Evolutionary conservation across 1,139 yeast species (phyloP).

Genomic region (Pichia sp.): DNA sequence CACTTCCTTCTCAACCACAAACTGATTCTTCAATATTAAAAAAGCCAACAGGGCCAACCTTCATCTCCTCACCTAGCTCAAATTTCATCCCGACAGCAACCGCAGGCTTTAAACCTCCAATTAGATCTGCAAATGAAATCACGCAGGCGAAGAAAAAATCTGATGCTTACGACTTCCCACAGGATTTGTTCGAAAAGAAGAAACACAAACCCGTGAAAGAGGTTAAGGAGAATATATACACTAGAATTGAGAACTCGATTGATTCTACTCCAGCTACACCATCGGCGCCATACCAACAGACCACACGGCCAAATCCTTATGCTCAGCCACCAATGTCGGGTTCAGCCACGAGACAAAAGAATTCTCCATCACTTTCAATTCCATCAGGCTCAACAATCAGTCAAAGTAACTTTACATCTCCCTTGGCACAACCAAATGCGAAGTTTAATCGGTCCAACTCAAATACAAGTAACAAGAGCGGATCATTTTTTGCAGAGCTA

Average conservation of each 20-base stretch:
- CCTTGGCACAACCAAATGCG: background rate
- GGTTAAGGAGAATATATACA: slow-evolving; percentile 25
- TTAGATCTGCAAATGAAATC: slow-evolving; percentile 27
- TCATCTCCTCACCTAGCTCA: background rate
- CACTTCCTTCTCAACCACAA: no score
- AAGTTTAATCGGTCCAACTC: slow-evolving; percentile 8
- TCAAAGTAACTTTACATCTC: background rate
- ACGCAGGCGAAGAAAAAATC: slow-evolving; percentile 48
- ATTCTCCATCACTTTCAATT: background rate
- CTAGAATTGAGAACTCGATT: slow-evolving; percentile 17
- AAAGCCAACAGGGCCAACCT: no score
- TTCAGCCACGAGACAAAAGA: background rate
- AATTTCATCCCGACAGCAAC: background rate
- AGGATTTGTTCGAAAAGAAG: slow-evolving; percentile 41
- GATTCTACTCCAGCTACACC: background rate
- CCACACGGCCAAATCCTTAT: no score
- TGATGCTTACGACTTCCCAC: slow-evolving; percentile 78
- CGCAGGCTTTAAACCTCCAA: background rate
- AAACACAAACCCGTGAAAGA: slow-evolving; percentile 26
- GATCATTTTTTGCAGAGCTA: slow-evolving; percentile 43
- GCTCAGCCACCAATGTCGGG: slow-evolving; percentile 5
- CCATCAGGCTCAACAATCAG: background rate
- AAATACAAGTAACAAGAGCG: slow-evolving; percentile 1
- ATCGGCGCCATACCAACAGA: no score
- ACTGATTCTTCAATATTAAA: no score